A percentile compares a stretch with the other conserved stretches of the same genome.
phyloP scores from a whole-genome alignment of 805 yeast genomes.

The Saturnispora sekii region DNA sequence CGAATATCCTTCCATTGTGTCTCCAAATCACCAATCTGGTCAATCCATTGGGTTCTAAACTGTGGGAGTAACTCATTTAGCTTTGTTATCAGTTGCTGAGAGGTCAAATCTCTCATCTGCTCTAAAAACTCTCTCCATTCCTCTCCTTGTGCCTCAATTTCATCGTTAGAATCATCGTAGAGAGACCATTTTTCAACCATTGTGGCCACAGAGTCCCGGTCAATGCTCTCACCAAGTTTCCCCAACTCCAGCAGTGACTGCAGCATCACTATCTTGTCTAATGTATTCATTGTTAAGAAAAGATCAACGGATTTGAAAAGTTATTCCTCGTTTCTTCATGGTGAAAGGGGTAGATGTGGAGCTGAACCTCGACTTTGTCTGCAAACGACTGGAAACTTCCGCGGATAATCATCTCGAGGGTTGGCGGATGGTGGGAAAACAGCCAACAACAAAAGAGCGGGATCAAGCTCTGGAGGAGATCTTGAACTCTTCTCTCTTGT shows the following conservation, averaged over 20 bases:
- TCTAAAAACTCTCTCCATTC: neutral
- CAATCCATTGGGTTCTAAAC: neutral
- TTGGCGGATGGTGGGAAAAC: too few species aligned
- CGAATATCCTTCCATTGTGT: neutral
- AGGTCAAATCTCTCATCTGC: slow-evolving; percentile 3
- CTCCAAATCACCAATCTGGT: neutral
- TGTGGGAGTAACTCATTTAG: neutral
- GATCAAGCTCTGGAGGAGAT: neutral
- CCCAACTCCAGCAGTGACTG: neutral
- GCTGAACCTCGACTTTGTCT: neutral
- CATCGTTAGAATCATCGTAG: neutral
- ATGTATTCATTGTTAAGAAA: neutral
- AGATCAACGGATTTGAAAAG: neutral
- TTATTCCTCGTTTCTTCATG: neutral
- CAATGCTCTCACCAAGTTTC: neutral
- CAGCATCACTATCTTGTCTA: neutral
- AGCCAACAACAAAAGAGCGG: too few species aligned
- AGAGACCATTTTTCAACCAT: neutral
- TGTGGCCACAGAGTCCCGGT: neutral
- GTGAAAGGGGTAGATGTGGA: slow-evolving; percentile 1
- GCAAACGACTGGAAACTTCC: neutral
- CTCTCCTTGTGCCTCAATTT: neutral
- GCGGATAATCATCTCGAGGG: neutral
- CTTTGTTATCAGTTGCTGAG: neutral
- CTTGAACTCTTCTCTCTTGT: neutral